phyloP scores from a whole-genome alignment of 495 filamentous ascomycete species.

The Clavariopsis aquatica region DNA sequence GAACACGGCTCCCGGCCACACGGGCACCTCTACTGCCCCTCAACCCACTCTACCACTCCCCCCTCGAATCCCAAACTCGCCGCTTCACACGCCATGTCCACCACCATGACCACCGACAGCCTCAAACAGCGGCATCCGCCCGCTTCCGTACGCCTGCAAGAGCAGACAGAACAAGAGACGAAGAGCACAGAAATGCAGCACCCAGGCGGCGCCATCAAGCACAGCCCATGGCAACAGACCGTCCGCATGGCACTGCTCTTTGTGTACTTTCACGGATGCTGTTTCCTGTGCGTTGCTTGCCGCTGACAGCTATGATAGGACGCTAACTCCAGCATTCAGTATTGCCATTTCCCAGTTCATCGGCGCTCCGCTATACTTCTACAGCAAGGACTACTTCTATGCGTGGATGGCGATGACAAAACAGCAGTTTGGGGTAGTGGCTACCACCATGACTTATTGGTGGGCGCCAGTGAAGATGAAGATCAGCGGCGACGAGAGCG shows the following conservation, averaged over 20 bases:
- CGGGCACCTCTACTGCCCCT: not conserved
- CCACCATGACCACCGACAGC: slow-evolving; percentile 28
- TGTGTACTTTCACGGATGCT: slow-evolving; percentile 65
- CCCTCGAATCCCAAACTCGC: not conserved
- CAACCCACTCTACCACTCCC: not conserved
- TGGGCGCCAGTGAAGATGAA: slow-evolving; percentile 76
- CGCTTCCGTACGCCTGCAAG: slow-evolving; percentile 22
- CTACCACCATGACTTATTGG: slow-evolving; percentile 77
- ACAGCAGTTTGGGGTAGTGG: slow-evolving; percentile 69
- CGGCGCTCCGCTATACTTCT: slow-evolving; percentile 67
- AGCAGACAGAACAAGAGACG: slow-evolving; percentile 13
- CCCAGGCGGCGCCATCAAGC: slow-evolving; percentile 66
- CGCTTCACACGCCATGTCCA: not conserved
- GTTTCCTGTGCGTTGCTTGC: slow-evolving; percentile 28
- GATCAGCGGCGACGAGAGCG: slow-evolving; percentile 73
- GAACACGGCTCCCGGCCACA: not conserved
- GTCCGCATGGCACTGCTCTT: slow-evolving; percentile 63
- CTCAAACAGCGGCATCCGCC: slow-evolving; percentile 27
- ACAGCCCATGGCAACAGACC: slow-evolving; percentile 65
- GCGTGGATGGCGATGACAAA: slow-evolving; percentile 78
- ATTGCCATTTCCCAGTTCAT: slow-evolving; percentile 67
- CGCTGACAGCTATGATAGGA: slow-evolving; percentile 19
- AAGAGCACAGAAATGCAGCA: slow-evolving; percentile 44
- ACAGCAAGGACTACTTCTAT: slow-evolving; percentile 70
- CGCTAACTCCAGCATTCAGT: slow-evolving; percentile 41